These are phyloP conservation scores for Stemphylium beticola DNA, from an alignment of 2,329 filamentous ascomycete genomes.

Conservation along the genomic window DNA sequence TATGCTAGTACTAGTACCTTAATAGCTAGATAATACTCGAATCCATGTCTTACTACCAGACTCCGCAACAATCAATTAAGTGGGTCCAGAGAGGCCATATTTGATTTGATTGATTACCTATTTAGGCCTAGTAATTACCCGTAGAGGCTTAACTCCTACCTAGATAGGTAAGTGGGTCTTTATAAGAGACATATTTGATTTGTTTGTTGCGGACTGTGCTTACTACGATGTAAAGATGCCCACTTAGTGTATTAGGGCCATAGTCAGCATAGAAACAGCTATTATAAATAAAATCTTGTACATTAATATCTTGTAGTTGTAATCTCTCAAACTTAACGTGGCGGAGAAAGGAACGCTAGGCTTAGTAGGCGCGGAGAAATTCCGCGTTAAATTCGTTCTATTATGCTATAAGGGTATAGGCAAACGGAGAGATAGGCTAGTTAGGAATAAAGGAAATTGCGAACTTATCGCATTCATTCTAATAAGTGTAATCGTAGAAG, in stretches of 20 bases:
- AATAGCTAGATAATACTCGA: slow-evolving; percentile 5
- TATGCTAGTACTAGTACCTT: not conserved
- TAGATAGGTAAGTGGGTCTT: too few species aligned
- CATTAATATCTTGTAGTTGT: slow-evolving; percentile 3
- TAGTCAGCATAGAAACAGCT: slow-evolving; percentile 7
- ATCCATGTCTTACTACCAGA: slow-evolving; percentile 7
- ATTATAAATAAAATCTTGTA: slow-evolving; percentile 6
- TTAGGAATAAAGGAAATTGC: slow-evolving; percentile 9
- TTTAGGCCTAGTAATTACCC: too few species aligned
- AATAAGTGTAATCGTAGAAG: slow-evolving; percentile 2
- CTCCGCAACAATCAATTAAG: too few species aligned
- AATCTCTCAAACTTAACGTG: slow-evolving; percentile 2
- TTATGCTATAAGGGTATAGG: slow-evolving; percentile 10
- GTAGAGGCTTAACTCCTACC: too few species aligned
- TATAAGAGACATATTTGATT: too few species aligned
- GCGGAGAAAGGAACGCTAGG: slow-evolving; percentile 9
- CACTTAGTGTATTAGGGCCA: slow-evolving; percentile 4
- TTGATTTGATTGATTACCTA: too few species aligned
- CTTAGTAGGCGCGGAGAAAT: slow-evolving; percentile 8
- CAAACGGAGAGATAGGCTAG: slow-evolving; percentile 11
- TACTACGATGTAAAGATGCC: slow-evolving; percentile 2
- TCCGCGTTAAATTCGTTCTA: slow-evolving; percentile 9
- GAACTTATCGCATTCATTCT: slow-evolving; percentile 3
- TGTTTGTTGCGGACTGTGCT: too few species aligned
- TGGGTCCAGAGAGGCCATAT: too few species aligned